These are phyloP conservation scores for Myxozyma kluyveri DNA, from an alignment of 805 yeast genomes.

Conservation along the genomic window DNA sequence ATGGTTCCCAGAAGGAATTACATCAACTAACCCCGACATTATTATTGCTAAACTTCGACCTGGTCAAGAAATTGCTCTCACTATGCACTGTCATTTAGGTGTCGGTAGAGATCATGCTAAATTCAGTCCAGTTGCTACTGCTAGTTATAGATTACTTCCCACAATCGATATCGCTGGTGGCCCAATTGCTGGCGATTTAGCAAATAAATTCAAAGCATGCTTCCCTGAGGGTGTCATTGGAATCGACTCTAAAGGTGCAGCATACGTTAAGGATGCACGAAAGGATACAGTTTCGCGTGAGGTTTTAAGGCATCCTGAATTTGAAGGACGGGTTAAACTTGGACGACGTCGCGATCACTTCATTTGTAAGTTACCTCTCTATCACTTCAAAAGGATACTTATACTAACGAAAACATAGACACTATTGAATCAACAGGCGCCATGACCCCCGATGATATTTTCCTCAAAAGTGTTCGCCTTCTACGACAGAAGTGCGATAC, in stretches of 20 bases:
- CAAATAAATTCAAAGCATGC: constrained; percentile 77
- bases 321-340: constrained; percentile 79
- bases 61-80: constrained; percentile 89
- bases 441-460: constrained; percentile 94
- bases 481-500: constrained; percentile 62
- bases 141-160: constrained; percentile 91
- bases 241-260: constrained; percentile 48
- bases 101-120: constrained; percentile 95
- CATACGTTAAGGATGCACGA: constrained; percentile 83
- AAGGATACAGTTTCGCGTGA: constrained; percentile 96
- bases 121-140: constrained; percentile 95
- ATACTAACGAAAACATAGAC: constrained; percentile 37
- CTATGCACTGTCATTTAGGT: constrained; percentile 89
- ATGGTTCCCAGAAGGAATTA: constrained; percentile 52
- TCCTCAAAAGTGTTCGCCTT: constrained; percentile 82
- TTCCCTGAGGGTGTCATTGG: constrained; percentile 89
- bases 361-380: constrained; percentile 47
- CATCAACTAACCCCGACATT: constrained; percentile 69
- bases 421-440: constrained; percentile 95
- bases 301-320: constrained; percentile 89
- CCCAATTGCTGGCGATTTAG: constrained; percentile 74
- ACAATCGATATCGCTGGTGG: constrained; percentile 66
- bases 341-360: constrained; percentile 92
- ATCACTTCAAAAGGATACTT: background rate
- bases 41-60: constrained; percentile 90